Evolutionary conservation across 2,329 filamentous ascomycete species (phyloP), one percentile per base, ranked within the genome.

Genomic region (Exophiala alcalophila): DNA sequence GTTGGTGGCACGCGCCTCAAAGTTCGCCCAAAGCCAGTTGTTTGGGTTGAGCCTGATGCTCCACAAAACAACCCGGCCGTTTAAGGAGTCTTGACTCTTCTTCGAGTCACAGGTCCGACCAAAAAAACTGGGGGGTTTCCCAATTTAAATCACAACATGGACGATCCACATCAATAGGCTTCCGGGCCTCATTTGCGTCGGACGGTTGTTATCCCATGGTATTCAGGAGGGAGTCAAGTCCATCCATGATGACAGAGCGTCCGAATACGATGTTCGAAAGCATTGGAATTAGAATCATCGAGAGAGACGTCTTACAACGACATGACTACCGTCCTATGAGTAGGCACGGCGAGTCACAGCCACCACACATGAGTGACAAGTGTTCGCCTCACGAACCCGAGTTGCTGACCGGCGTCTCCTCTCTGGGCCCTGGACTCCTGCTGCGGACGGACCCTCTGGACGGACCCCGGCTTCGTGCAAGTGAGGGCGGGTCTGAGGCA

Each of bases 391-490:
- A 32, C 14, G 27, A n/a, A 19, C 27, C 11, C 8, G 16, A 12
- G 14, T 16, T 24, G 28, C 37, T 24, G 20, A 40, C 14, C 27
- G 28, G 12, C 20, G 12, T 9, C 26, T 29, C 18, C 26, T 39
- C 25, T 16, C n/a, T 24, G 15, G 8, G 7, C 15, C 29, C 28
- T 16, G 19, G 23, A 19, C 15, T 20, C 18, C 15, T 28, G 23
- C 28, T 11, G 19, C 27, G 10, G 11, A 16, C 20, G n/a, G n/a
- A n/a, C n/a, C n/a, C n/a, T n/a, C n/a, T n/a, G n/a, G n/a, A n/a
- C n/a, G n/a, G n/a, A n/a, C 40, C 40, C 40, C 40, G 37, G 40
- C 33, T 43, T 43, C 30, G 29, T 21, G 32, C 40, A 43, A 30
- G 14, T 5, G 5, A 12, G 33, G n/a, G 20, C 37, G 40, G 40